Conservation (phyloP, 2,329 filamentous ascomycete genomes). For the Stemphylium vesicarium region DNA sequence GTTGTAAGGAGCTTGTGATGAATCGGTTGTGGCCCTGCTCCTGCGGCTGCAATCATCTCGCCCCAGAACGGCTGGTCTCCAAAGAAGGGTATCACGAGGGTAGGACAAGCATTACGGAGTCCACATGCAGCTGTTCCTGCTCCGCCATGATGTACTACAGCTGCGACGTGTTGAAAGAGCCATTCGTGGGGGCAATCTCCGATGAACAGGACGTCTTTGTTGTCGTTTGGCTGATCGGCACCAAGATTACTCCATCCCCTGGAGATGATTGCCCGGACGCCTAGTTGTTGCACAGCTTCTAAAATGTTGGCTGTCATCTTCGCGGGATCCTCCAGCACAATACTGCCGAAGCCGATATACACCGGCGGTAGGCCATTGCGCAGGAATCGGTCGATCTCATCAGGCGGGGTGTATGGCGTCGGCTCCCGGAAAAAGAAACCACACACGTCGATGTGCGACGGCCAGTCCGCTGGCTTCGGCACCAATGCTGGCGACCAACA, state of each 20-base stretch:
- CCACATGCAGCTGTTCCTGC: slow-evolving; percentile 85
- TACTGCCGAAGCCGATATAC: slow-evolving; percentile 65
- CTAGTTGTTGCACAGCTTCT: slow-evolving; percentile 50
- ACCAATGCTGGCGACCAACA: slow-evolving; percentile 53
- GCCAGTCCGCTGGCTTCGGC: slow-evolving; percentile 31
- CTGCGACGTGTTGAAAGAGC: slow-evolving; percentile 79
- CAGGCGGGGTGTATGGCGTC: slow-evolving; percentile 49
- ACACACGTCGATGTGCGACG: slow-evolving; percentile 37
- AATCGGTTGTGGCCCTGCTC: slow-evolving; percentile 37
- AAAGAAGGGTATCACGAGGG: slow-evolving; percentile 79
- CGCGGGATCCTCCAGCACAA: slow-evolving; percentile 60
- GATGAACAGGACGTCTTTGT: slow-evolving; percentile 53
- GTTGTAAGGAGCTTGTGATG: slow-evolving; percentile 35
- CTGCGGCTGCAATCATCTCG: slow-evolving; percentile 37
- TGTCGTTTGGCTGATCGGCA: background rate
- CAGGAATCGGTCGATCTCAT: slow-evolving; percentile 53
- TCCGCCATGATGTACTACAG: slow-evolving; percentile 85
- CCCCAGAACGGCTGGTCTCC: slow-evolving; percentile 51
- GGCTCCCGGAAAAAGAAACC: slow-evolving; percentile 56
- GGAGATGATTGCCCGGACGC: slow-evolving; percentile 59
- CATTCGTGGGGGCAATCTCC: slow-evolving; percentile 86
- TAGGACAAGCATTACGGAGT: slow-evolving; percentile 77
- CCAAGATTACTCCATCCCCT: slow-evolving; percentile 43
- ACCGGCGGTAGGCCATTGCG: slow-evolving; percentile 57
- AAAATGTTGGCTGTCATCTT: slow-evolving; percentile 54